Evolutionary conservation across 2,329 filamentous ascomycete genomes (phyloP), one percentile per base, ranked within the genome.

Genomic region (Claviceps sorghi): DNA sequence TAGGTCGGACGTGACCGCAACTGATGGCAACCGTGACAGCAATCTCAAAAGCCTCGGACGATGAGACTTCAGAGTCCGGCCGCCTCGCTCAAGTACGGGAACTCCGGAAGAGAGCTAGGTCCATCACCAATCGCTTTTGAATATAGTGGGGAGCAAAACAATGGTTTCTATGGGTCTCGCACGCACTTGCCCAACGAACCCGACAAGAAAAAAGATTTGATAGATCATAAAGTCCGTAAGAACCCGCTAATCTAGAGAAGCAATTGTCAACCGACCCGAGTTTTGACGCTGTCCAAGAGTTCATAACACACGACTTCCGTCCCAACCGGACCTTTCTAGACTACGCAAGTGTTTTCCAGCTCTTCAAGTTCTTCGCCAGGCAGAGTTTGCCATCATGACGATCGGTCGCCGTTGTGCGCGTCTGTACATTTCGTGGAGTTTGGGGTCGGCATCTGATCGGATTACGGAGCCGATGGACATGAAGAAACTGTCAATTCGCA

Each of bases 381-480:
- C 65, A n/a, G 64, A 62, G 50, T 66, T 65, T 42, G 67, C 66
- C 64, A 62, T 64, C 60, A 68, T 54, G 36, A 95, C 80, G 62
- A 91, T 81, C 26, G 90, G 88, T 57, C 80, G 79, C 61, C 84
- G 76, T 59, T 84, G 82, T 49, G 86, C 82, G 66, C 80, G 80
- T 59, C 81, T 78, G 72, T 91, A 95, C 53, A 86, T 80, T 65
- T 89, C 80, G 59, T 82, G 77, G 54, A 84, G 75, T 61, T 86
- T 83, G 40, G 85, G 82, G 44, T 88, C 87, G 58, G 87, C 82
- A 61, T 98, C 93, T 55, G 88, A 90, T 65, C 93, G 86, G 63
- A 98, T 96, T 45, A 95, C 90, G 61, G 88, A 95, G 60, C 93
- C 93, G 61, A 98, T 95, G 53, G 88, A 91, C 93, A 98, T 98